Percentiles rank a stretch among this genome's conserved stretches.
These are phyloP conservation scores for Trichosanthes truncata DNA, from an alignment of 306 rosid species.

Conservation along the genomic window DNA sequence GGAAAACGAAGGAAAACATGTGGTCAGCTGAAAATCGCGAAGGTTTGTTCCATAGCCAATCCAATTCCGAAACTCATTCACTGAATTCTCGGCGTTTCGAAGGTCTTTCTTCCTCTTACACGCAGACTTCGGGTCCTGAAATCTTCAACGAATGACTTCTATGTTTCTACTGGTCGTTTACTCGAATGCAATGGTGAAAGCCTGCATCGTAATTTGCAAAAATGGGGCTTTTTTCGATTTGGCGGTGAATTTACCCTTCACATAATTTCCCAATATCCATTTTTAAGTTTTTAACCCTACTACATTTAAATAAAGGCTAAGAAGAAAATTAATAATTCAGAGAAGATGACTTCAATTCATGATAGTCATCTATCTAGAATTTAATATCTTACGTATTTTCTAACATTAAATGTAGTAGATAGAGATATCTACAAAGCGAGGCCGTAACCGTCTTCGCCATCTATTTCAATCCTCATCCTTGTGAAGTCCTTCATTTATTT, in stretches of 20 bases:
- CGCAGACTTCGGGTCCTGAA: slow-evolving; percentile 3
- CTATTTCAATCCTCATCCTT: no score
- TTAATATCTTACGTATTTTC: no score
- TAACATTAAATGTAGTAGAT: no score
- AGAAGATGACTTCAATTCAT: no score
- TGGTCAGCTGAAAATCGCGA: neutral
- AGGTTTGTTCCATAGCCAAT: neutral
- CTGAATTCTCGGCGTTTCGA: neutral
- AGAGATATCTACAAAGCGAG: no score
- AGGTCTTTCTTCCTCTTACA: neutral
- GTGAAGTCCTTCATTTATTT: no score
- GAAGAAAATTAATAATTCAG: no score
- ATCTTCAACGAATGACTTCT: neutral
- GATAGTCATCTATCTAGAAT: no score
- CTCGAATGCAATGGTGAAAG: neutral
- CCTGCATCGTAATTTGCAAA: neutral
- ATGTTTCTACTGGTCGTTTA: neutral
- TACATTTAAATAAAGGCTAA: no score
- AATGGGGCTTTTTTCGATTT: neutral
- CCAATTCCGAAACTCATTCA: slow-evolving; percentile 8
- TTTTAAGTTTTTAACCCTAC: no score
- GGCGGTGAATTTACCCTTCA: neutral
- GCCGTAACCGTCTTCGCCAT: no score
- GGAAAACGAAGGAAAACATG: neutral
- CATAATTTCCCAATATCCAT: no score